A percentile compares a stretch with the other conserved stretches of the same genome.
Evolutionary conservation across 116 monocot species (phyloP).

Genomic region (Zostera marina): DNA sequence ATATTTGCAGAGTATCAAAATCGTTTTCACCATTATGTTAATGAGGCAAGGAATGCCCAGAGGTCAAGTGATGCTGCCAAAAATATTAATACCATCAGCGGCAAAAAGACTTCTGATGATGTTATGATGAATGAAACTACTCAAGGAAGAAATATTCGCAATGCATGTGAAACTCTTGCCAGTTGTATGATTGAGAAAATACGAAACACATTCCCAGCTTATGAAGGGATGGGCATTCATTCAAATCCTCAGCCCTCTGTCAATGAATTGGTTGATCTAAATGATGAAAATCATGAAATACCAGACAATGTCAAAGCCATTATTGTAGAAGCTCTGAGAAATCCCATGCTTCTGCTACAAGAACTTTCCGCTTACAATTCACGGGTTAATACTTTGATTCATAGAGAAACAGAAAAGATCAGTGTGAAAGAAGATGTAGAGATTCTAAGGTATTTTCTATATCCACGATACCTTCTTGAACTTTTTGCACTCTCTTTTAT

Average conservation of each 20-base stretch:
- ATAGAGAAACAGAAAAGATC: slow-evolving; percentile 81
- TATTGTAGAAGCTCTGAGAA: slow-evolving; percentile 40
- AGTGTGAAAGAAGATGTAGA: slow-evolving; percentile 89
- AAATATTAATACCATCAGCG: slow-evolving; percentile 66
- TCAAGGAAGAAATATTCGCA: slow-evolving; percentile 52
- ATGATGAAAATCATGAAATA: slow-evolving; percentile 55
- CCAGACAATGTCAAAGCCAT: slow-evolving; percentile 61
- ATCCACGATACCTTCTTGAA: too few relatives aligned
- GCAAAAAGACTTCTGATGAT: slow-evolving; percentile 62
- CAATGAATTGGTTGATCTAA: slow-evolving; percentile 52
- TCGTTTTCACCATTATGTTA: slow-evolving; percentile 80
- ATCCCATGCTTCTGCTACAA: slow-evolving; percentile 62
- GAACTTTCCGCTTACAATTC: slow-evolving; percentile 46
- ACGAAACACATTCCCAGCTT: slow-evolving; percentile 53
- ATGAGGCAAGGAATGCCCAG: slow-evolving; percentile 65
- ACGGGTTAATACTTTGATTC: slow-evolving; percentile 46
- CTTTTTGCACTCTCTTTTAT: background rate
- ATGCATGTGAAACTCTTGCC: slow-evolving; percentile 44
- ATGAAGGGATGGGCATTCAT: slow-evolving; percentile 66
- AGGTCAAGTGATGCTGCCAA: slow-evolving; percentile 55
- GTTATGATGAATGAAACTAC: slow-evolving; percentile 61
- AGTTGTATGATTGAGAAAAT: slow-evolving; percentile 54
- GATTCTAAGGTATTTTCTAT: slow-evolving; percentile 46
- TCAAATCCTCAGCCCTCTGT: slow-evolving; percentile 47
- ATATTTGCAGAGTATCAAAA: slow-evolving; percentile 92